Percentiles rank a stretch among this genome's conserved stretches.
Conservation (phyloP, 2,329 filamentous ascomycete genomes). For the Xylaria sp. region DNA sequence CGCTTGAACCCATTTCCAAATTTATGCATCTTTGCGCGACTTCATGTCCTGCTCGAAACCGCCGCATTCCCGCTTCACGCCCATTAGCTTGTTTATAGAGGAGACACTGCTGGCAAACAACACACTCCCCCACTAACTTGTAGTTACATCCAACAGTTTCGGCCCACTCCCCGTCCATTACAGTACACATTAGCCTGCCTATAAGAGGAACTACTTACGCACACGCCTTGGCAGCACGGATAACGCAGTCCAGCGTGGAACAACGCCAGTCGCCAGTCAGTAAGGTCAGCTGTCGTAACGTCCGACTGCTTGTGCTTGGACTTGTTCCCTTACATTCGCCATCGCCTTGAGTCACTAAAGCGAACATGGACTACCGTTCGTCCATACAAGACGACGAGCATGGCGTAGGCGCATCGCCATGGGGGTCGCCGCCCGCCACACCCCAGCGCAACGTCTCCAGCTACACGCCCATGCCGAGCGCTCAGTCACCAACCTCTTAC, state of each 20-base stretch:
- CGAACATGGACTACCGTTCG: constrained; percentile 54
- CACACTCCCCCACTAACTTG: too few species aligned
- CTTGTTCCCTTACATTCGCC: constrained; percentile 4
- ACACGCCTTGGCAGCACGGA: neutral
- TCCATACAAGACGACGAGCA: constrained; percentile 52
- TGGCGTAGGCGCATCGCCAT: constrained; percentile 48
- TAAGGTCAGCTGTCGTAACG: constrained; percentile 3
- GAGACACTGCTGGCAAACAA: neutral
- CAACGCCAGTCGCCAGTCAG: neutral
- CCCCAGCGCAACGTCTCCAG: constrained; percentile 42
- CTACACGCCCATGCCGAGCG: constrained; percentile 39
- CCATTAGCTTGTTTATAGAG: neutral
- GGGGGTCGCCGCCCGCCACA: constrained; percentile 49
- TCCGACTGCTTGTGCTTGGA: constrained; percentile 3
- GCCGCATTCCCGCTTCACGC: neutral
- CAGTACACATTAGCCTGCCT: neutral
- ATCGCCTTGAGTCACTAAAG: constrained; percentile 8
- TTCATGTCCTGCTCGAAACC: neutral
- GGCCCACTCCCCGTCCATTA: neutral
- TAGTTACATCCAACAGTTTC: neutral
- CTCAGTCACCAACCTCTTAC: constrained; percentile 38
- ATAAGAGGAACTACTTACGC: neutral
- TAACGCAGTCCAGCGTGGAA: neutral
- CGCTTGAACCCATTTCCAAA: neutral
- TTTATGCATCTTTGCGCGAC: neutral